Conservation (phyloP, 345 rosid genomes). For the Turnera subulata region DNA sequence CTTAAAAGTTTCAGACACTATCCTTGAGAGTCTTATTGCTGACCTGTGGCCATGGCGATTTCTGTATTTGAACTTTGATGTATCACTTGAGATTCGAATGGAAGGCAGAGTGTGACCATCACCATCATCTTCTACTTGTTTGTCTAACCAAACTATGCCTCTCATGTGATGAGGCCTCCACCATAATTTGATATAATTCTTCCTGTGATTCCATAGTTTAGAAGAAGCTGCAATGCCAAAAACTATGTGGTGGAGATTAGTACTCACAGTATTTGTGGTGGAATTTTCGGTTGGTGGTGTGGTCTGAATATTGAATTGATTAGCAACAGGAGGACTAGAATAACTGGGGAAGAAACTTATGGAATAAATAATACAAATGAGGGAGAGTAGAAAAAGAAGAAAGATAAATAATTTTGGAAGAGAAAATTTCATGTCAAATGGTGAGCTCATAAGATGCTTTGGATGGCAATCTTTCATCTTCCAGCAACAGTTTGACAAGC, state of each 20-base stretch:
- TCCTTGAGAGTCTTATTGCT: slow-evolving; percentile 23
- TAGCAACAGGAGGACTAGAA: no score
- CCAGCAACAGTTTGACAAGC: no score
- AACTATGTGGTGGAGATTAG: slow-evolving; percentile 47
- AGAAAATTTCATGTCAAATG: no score
- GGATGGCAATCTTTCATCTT: no score
- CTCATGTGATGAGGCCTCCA: slow-evolving; percentile 54
- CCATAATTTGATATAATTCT: slow-evolving; percentile 68
- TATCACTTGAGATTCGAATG: slow-evolving; percentile 45
- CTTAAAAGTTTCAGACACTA: slow-evolving; percentile 61
- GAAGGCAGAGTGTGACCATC: slow-evolving; percentile 36
- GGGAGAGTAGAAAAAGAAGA: no score
- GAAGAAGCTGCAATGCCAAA: slow-evolving; percentile 78
- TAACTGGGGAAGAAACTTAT: no score
- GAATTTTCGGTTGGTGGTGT: no score
- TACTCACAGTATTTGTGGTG: slow-evolving; percentile 4
- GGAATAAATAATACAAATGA: no score
- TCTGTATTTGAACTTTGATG: slow-evolving; percentile 29
- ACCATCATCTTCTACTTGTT: slow-evolving; percentile 20
- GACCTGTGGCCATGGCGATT: slow-evolving; percentile 46
- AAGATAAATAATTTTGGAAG: no score
- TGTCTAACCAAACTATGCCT: slow-evolving; percentile 74
- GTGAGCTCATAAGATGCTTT: no score
- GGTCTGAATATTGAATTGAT: no score
- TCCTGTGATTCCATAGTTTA: slow-evolving; percentile 54